Evolutionary conservation across 345 rosid genomes (phyloP), one percentile per base, ranked within the genome.

Genomic region (Brassica carinata): DNA sequence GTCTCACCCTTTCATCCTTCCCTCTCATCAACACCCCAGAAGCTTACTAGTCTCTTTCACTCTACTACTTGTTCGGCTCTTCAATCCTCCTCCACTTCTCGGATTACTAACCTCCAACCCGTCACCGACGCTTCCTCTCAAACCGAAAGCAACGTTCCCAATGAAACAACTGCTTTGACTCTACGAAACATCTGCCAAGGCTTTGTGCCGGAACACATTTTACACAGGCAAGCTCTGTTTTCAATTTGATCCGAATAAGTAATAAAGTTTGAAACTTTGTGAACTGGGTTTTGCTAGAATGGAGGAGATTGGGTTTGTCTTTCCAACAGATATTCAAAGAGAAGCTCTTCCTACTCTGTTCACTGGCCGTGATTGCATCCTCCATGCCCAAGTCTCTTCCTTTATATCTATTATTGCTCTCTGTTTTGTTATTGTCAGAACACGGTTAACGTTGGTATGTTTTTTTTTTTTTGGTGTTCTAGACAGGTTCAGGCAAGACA

Each of bases 401-500:
- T 77, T 62, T 53, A 5, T 53, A 67, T 76, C 67, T 5, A n/a
- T 67, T 6, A 8, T 33, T 23, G 26, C 26, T 23, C 26, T 23
- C 33, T 71, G 64, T 14, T 71, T 76, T 1, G 71, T 34, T 81
- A 11, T 9, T 14, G 61, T 26, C 67, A 18, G 57, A n/a, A 4
- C 8, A 53, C 19, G 5, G 64, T 71, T 23, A 23, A 23, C 26
- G 26, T 23, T 68, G 38, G 1, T 51, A 58, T 79, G 48, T 43
- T 79, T 43, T 36, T 38, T 8, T 43, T 3, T 38, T 34, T 34
- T 5, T 82, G 85, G 78, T 75, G 11, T 69, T 84, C 72, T 87
- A 89, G 97, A 94, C 97, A 89, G 97, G 98, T 83, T 92, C 97
- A 26, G 98, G 98, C 48, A 92, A 94, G 92, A 94, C 94, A 31